Base-by-base conservation (phyloP, 192 early-diverging fungal genomes). In the Coemansia umbellata region DNA sequence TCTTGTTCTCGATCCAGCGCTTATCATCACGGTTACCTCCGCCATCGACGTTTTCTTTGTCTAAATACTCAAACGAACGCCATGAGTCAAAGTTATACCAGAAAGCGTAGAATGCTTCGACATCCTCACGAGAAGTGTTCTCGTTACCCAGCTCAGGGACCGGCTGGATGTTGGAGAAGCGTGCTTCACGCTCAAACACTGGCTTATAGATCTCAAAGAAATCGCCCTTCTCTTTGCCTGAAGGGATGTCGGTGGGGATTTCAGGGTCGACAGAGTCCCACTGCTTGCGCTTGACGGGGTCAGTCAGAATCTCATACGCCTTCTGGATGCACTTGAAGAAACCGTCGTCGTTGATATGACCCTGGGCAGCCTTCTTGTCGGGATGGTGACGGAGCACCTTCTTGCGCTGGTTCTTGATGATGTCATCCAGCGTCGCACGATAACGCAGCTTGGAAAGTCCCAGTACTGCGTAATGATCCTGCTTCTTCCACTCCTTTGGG, bases 311-410 rank as follows among this genome's bases (percentile, higher is more conserved):
- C 63, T 99, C 94, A 73, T 85, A 92, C 8, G 97, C 94, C 80
- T 80, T 86, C 66, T 96, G 92, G 49, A 98, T 90, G 74, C 97
- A 99, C 84, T 99, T 99, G 89, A 99, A 99, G 81, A 98, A 97
- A n/a, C 85, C 78, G 79, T 99, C 97, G 60, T 94, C 91, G 77
- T 88, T 88, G 27, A 76, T 66, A 39, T 79, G 71, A 27, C 84
- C 86, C 58, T 84, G 81, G 15, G 79, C 67, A 15, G 90, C 90
- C 82, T 95, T 95, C 88, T 99, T 99, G 80, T 99, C 97, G 31
- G 97, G 97, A 66, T 99, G 97, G 82, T 97, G 93, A 40, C 90
- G 88, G 45, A 99, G 85, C 30, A 97, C 97, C 85, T 95, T 97
- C 49, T 82, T 78, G 63, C 92, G 87, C 76, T 94, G 72, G 54